A percentile compares a stretch with the other conserved stretches of the same genome.
Evolutionary conservation across 345 rosid species (phyloP).

Genomic region (Melaleuca alternifolia): DNA sequence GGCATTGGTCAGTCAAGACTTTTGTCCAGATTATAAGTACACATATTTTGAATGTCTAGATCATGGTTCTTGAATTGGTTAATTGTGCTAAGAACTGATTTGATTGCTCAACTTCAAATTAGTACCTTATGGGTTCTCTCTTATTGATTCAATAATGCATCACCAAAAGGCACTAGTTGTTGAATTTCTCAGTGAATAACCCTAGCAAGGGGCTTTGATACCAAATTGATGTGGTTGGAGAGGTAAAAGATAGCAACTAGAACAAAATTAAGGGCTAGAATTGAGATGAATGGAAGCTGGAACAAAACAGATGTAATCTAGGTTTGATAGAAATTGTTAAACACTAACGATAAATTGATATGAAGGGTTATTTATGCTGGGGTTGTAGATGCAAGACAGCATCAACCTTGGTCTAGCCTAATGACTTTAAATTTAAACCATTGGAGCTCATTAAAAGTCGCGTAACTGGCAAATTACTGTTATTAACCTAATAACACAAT

Average conservation of each 20-base stretch:
- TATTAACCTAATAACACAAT: not conserved
- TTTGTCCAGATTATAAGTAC: not conserved
- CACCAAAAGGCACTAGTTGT: not conserved
- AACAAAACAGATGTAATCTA: not conserved
- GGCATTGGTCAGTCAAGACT: not conserved
- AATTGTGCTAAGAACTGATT: not conserved
- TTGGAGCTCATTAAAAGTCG: not conserved
- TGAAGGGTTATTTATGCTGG: not conserved
- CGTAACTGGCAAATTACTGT: not conserved
- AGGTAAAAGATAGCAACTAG: not conserved
- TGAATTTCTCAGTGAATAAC: not conserved
- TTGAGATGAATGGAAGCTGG: not conserved
- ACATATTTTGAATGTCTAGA: not conserved
- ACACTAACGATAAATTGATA: not conserved
- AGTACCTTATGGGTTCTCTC: not conserved
- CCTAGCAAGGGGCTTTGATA: not conserved
- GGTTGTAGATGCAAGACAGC: not conserved
- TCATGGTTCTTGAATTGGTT: not conserved
- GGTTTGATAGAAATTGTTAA: not conserved
- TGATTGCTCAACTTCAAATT: not conserved
- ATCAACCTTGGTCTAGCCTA: not conserved
- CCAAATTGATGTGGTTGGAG: not conserved
- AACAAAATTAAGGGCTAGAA: not conserved
- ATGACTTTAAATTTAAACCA: not conserved
- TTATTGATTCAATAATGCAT: not conserved